A percentile compares a stretch with the other conserved stretches of the same genome.
Evolutionary conservation across 2,329 filamentous ascomycete genomes (phyloP).

Genomic region (Nigrograna mackinnonii): DNA sequence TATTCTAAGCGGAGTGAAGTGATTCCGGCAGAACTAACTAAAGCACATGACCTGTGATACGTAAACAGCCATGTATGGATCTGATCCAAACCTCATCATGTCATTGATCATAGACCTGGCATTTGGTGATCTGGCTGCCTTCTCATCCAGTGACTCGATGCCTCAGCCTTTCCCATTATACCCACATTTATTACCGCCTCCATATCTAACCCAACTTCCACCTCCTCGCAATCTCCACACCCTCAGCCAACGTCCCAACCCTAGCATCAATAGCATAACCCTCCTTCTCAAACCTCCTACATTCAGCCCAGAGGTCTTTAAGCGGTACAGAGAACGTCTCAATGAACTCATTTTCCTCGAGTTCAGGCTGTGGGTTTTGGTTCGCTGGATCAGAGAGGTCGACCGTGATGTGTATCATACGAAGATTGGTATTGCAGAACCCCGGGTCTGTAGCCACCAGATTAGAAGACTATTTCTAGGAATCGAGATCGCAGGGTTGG

Average conservation of each 20-base stretch:
- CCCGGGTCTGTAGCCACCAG: slow-evolving; percentile 46
- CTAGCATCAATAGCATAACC: slow-evolving; percentile 81
- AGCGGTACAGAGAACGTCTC: slow-evolving; percentile 75
- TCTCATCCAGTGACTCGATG: too few relatives aligned
- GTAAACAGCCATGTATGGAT: too few relatives aligned
- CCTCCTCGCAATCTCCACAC: slow-evolving; percentile 70
- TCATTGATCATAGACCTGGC: too few relatives aligned
- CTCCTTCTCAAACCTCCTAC: slow-evolving; percentile 67
- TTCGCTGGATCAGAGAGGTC: slow-evolving; percentile 73
- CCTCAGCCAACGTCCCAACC: slow-evolving; percentile 77
- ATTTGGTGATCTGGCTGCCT: too few relatives aligned
- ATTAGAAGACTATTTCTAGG: neutral
- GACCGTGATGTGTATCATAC: slow-evolving; percentile 73
- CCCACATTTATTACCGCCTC: too few relatives aligned
- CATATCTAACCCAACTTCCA: slow-evolving; percentile 33
- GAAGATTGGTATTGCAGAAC: slow-evolving; percentile 48
- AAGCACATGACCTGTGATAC: too few relatives aligned
- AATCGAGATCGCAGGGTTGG: slow-evolving; percentile 1
- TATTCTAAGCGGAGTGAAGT: too few relatives aligned
- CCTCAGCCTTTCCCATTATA: too few relatives aligned
- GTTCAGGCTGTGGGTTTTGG: slow-evolving; percentile 66
- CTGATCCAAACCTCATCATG: too few relatives aligned
- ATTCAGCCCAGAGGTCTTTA: slow-evolving; percentile 65
- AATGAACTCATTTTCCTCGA: slow-evolving; percentile 83
- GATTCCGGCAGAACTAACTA: too few relatives aligned